Base-by-base conservation (phyloP, 1,284 basidiomycete genomes). In the Termitomyces sp. region DNA sequence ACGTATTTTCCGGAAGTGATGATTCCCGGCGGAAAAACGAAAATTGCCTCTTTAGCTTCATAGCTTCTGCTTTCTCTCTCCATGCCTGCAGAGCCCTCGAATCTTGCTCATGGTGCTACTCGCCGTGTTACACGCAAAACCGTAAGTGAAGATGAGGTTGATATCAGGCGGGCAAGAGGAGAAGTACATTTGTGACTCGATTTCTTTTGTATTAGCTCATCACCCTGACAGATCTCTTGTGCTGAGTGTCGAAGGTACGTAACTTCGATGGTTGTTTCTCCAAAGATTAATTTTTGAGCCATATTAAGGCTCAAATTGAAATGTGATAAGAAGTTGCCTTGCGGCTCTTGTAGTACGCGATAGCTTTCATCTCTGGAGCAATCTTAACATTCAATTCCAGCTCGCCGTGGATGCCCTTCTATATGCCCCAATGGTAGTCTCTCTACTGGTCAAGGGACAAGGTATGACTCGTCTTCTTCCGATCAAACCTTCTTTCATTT, bases 291-390 rank as follows among this genome's bases (percentile, higher is more conserved):
- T 9, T 30, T 10, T 38, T 19, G 51, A 30, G 40, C 52, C 42
- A 42, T 50, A n/a, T 34, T 2, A 33, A 84, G 83, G 46, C 69
- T 88, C 55, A 87, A 87, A 65, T 73, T 88, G 21, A 87, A 84
- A 65, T 87, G 85, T 60, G 84, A 86, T 67, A 85, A 83, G 67
- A 81, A 80, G 58, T 53, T 65, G 61, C 84, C 71, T 58, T 87
- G 80, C 58, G 70, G 75, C 43, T 81, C 79, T 38, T 81, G 79
- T 58, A 67, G 74, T 75, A 61, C 50, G 68, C 62, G 28, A 31
- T 48, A 21, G 4, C 24, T 34, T 40, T 45, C 26, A 31, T 38
- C 9, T 40, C 44, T 12, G 24, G 28, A 10, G 34, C 43, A 19
- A 15, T 40, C 26, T 44, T 31, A 5, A 19, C 30, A 24, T 46